Evolutionary conservation across 2,329 filamentous ascomycete species (phyloP).

Genomic region (Cladosporium phlei): DNA sequence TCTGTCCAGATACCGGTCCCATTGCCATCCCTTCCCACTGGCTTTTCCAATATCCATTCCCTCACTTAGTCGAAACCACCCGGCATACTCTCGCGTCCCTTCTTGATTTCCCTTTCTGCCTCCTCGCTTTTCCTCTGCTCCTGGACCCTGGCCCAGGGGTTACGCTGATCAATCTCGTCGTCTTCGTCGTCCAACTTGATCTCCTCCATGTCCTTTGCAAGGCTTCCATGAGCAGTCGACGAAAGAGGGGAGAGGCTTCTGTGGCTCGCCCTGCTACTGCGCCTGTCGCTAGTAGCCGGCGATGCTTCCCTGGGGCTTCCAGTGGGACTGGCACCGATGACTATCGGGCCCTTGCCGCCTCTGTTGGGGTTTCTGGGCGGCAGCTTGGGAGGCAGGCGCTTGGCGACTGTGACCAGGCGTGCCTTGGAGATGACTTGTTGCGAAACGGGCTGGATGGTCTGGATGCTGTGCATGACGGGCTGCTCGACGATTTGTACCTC

Average conservation of each 20-base stretch:
- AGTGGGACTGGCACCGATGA: constrained; percentile 23
- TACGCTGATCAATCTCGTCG: constrained; percentile 16
- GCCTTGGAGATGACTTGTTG: constrained; percentile 56
- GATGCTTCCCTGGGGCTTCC: constrained; percentile 29
- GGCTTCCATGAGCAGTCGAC: neutral
- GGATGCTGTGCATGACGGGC: constrained; percentile 57
- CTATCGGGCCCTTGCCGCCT: constrained; percentile 22
- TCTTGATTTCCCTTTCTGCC: constrained; percentile 14
- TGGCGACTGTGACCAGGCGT: constrained; percentile 78
- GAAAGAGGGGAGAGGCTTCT: neutral
- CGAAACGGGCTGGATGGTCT: constrained; percentile 58
- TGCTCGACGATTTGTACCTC: constrained; percentile 46
- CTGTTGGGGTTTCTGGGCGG: constrained; percentile 68
- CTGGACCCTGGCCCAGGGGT: constrained; percentile 24
- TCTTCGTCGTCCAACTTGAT: constrained; percentile 16
- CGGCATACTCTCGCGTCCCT: constrained; percentile 25
- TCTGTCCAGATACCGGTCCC: too few species aligned
- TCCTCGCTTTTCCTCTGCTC: constrained; percentile 18
- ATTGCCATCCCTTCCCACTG: too few species aligned
- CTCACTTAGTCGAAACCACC: constrained; percentile 32
- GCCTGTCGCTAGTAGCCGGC: constrained; percentile 10
- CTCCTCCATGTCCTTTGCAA: constrained; percentile 14
- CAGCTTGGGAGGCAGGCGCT: constrained; percentile 70
- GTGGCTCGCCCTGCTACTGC: constrained; percentile 7
- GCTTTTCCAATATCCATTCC: too few species aligned